Conservation (phyloP, 1,139 yeast species). For the Blastobotrys malaysiensis region DNA sequence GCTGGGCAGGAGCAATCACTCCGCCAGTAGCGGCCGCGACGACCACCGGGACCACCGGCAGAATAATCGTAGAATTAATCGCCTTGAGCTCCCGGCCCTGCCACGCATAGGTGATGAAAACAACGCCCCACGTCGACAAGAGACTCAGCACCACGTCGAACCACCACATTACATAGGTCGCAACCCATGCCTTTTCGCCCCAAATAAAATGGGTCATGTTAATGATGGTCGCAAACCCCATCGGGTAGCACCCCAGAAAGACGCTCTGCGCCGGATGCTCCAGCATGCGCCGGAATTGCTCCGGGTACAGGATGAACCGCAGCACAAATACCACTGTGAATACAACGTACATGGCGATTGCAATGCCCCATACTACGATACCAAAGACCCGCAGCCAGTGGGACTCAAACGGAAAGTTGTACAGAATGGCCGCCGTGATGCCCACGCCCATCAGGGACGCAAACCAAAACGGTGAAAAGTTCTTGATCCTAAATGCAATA, state of each 20-base stretch:
- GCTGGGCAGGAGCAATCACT: conserved; percentile 43
- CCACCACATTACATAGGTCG: conserved; percentile 63
- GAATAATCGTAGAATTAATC: conserved; percentile 43
- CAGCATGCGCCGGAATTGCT: conserved; percentile 36
- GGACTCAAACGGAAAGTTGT: conserved; percentile 59
- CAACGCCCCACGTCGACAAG: conserved; percentile 51
- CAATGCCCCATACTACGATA: conserved; percentile 50
- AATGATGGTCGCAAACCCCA: conserved; percentile 68
- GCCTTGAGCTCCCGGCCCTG: conserved; percentile 34
- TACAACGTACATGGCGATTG: conserved; percentile 44
- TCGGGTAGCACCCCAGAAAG: conserved; percentile 70
- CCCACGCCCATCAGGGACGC: conserved; percentile 85
- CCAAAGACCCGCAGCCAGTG: conserved; percentile 57
- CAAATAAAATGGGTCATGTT: conserved; percentile 44
- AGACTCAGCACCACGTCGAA: conserved; percentile 49
- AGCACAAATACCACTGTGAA: conserved; percentile 38
- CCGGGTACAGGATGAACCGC: conserved; percentile 38
- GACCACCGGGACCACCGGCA: conserved; percentile 72
- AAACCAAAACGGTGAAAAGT: conserved; percentile 41
- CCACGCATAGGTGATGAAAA: conserved; percentile 41
- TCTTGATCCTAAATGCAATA: conserved; percentile 7
- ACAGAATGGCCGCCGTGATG: conserved; percentile 54
- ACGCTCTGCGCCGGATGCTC: conserved; percentile 47
- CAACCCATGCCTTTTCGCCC: conserved; percentile 27
- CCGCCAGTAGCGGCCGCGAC: conserved; percentile 69